Conservation (phyloP, 2,329 filamentous ascomycete genomes). For the Aureobasidium sp. region DNA sequence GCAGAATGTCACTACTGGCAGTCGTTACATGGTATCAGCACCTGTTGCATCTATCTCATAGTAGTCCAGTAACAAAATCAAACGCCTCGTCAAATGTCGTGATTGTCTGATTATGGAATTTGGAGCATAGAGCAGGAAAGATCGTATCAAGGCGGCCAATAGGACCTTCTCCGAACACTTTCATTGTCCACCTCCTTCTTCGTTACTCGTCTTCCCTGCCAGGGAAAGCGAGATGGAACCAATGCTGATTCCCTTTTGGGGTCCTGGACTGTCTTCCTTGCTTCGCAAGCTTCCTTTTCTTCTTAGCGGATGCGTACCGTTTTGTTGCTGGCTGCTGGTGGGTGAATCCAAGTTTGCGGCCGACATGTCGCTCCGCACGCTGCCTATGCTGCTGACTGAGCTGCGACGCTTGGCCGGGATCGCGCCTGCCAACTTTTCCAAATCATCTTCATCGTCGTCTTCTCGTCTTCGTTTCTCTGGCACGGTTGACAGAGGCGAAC, state of each 20-base stretch:
- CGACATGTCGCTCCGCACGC: constrained; percentile 19
- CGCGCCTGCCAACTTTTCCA: constrained; percentile 63
- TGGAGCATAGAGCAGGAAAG: neutral
- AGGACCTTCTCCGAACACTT: neutral
- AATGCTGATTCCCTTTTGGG: constrained; percentile 29
- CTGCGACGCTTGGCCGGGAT: constrained; percentile 38
- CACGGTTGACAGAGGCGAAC: constrained; percentile 60
- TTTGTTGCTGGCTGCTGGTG: constrained; percentile 15
- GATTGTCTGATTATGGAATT: constrained; percentile 7
- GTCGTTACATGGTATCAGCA: neutral
- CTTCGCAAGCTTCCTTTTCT: constrained; percentile 37
- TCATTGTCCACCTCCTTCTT: neutral
- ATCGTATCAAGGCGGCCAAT: neutral
- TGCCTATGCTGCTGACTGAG: constrained; percentile 22
- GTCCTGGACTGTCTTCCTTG: constrained; percentile 28
- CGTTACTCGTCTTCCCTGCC: neutral
- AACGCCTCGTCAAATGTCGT: constrained; percentile 14
- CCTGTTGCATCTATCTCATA: neutral
- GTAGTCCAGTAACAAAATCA: neutral
- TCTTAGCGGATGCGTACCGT: constrained; percentile 27
- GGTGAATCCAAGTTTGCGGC: constrained; percentile 18
- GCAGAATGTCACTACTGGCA: neutral
- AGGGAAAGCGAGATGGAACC: constrained; percentile 11
- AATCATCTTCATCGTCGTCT: constrained; percentile 86
- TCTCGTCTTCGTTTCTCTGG: constrained; percentile 86